These are phyloP conservation scores for Lunasporangiospora selenospora DNA, from an alignment of 192 early-diverging fungal genomes.

Conservation along the genomic window DNA sequence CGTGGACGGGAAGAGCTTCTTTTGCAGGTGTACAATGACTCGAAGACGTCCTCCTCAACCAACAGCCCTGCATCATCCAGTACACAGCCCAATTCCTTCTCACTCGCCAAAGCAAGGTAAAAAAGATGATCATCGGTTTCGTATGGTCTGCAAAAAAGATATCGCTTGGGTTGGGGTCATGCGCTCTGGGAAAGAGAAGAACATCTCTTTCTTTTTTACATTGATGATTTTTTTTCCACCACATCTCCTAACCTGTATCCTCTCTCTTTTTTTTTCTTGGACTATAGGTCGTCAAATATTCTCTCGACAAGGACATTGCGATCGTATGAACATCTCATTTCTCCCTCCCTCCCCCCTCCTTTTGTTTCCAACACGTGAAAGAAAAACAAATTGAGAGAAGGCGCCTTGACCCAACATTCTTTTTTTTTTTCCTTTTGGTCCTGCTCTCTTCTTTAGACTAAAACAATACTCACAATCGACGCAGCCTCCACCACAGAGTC, in stretches of 20 bases:
- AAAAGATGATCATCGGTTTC: background rate
- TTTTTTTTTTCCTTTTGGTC: background rate
- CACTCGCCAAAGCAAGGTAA: constrained; percentile 58
- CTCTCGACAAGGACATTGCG: constrained; percentile 34
- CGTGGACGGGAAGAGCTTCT: constrained; percentile 75
- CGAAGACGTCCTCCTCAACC: constrained; percentile 20
- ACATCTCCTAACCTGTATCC: no score
- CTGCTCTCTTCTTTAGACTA: constrained; percentile 5
- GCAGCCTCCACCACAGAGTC: constrained; percentile 38
- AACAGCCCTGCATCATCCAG: constrained; percentile 9
- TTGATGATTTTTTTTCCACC: background rate
- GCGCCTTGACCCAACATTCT: no score
- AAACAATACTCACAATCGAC: constrained; percentile 18
- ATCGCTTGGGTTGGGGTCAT: background rate
- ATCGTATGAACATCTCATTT: constrained; percentile 12
- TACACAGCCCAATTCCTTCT: constrained; percentile 45
- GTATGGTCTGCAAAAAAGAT: background rate
- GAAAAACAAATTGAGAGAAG: no score
- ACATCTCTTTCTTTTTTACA: constrained; percentile 5
- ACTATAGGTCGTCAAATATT: constrained; percentile 30
- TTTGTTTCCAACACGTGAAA: background rate
- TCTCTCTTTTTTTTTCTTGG: background rate
- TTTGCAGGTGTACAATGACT: constrained; percentile 63
- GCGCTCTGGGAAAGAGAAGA: background rate
- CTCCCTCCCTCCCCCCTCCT: background rate